phyloP scores from a whole-genome alignment of 2,329 filamentous ascomycete species.

The Helminthosporium solani region DNA sequence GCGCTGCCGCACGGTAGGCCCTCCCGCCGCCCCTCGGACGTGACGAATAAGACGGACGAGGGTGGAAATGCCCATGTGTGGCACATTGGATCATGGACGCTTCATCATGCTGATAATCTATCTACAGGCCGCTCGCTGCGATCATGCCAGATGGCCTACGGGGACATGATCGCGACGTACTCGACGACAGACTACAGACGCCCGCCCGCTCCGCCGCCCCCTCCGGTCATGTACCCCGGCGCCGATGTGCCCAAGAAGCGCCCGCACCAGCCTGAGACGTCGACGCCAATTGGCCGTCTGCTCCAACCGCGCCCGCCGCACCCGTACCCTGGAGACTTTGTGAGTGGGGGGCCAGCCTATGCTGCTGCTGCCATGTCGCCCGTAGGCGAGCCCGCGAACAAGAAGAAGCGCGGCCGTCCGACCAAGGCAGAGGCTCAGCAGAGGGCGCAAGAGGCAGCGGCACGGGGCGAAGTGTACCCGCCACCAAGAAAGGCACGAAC shows the following conservation, averaged over 20 bases:
- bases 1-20: constrained; percentile 52
- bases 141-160: constrained; percentile 40
- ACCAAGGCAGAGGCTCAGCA: constrained; percentile 51
- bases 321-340: constrained; percentile 34
- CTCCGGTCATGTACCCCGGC: constrained; percentile 34
- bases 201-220: constrained; percentile 31
- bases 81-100: too few relatives aligned
- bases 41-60: too few relatives aligned
- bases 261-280: constrained; percentile 33
- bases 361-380: constrained; percentile 26
- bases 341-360: constrained; percentile 32
- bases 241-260: constrained; percentile 40
- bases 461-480: constrained; percentile 43
- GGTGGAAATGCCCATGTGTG: too few relatives aligned
- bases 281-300: constrained; percentile 42
- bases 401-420: constrained; percentile 51
- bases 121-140: constrained; percentile 39
- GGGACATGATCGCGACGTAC: constrained; percentile 29
- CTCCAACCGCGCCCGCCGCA: constrained; percentile 49
- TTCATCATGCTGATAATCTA: not conserved
- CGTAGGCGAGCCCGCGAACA: constrained; percentile 41
- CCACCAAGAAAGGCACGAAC: constrained; percentile 37
- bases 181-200: constrained; percentile 31
- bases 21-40: too few relatives aligned
- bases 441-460: constrained; percentile 45